phyloP scores from a whole-genome alignment of 352 stramenopile species.

The Pythium oligandrum region DNA sequence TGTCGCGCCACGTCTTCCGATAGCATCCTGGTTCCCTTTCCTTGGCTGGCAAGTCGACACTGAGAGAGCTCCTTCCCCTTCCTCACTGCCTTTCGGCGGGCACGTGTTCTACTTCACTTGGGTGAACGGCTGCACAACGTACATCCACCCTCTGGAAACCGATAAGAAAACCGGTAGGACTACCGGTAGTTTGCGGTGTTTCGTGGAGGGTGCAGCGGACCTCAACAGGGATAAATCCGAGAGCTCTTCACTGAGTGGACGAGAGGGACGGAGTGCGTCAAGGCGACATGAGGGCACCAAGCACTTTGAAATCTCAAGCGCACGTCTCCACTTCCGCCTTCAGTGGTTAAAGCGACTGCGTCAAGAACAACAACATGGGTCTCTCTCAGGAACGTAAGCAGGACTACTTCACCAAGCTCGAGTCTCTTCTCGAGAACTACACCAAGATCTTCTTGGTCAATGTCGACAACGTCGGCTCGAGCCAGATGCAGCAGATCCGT shows the following conservation, averaged over 20 bases:
- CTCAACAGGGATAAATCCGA: slow-evolving; percentile 9
- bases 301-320: slow-evolving; percentile 43
- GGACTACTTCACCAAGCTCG: slow-evolving; percentile 97
- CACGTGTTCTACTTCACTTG: too few species aligned
- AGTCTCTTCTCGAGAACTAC: slow-evolving; percentile 94
- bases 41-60: not conserved
- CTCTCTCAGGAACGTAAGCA: slow-evolving; percentile 96
- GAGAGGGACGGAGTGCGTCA: too few species aligned
- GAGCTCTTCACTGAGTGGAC: too few species aligned
- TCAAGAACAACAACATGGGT: slow-evolving; percentile 77
- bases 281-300: not conserved
- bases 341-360: slow-evolving; percentile 86
- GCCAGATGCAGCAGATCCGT: slow-evolving; percentile 99
- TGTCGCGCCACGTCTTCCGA: slow-evolving; percentile 44
- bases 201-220: not conserved
- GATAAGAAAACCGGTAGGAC: slow-evolving; percentile 10
- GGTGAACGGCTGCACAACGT: too few species aligned
- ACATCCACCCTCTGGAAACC: not conserved
- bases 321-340: slow-evolving; percentile 59
- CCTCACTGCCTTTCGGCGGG: too few species aligned
- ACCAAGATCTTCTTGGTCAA: slow-evolving; percentile 98
- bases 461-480: slow-evolving; percentile 99
- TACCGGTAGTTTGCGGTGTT: slow-evolving; percentile 11
- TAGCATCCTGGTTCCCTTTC: slow-evolving; percentile 20
- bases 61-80: too few species aligned